phyloP scores from a whole-genome alignment of 176 grass and related monocot genomes.

The Hyparrhenia diplandra region DNA sequence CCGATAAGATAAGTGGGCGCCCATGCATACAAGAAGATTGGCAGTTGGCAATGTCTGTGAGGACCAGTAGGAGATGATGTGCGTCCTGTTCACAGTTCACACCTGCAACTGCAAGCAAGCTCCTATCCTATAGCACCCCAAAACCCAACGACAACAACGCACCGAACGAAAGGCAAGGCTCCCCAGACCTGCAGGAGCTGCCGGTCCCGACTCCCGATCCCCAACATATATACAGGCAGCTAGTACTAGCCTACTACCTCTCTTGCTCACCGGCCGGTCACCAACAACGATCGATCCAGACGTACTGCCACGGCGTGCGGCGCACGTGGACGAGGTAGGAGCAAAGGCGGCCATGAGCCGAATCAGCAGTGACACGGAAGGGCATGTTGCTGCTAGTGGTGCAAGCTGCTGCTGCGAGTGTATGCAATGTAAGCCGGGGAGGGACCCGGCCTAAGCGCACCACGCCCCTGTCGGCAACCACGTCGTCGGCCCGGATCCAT shows the following conservation, averaged over 20 bases:
- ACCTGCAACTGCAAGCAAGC: neutral
- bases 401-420: neutral
- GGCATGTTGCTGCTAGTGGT: neutral
- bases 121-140: neutral
- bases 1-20: neutral
- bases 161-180: neutral
- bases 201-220: neutral
- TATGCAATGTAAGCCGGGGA: neutral
- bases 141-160: neutral
- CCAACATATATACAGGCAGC: constrained; percentile 3
- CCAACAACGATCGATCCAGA: constrained; percentile 3
- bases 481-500: neutral
- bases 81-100: neutral
- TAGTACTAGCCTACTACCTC: no score
- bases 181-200: constrained; percentile 18
- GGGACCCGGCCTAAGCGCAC: constrained; percentile 24
- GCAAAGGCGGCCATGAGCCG: neutral
- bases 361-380: constrained; percentile 44
- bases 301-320: neutral
- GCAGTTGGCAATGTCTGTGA: neutral
- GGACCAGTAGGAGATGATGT: no score
- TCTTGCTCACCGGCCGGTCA: neutral
- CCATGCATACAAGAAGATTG: neutral
- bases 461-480: constrained; percentile 13
- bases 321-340: neutral